Percentiles rank a stretch among this genome's conserved stretches.
These are phyloP conservation scores for Pulveroboletus sp. DNA, from an alignment of 768 basidiomycete genomes.

Conservation along the genomic window DNA sequence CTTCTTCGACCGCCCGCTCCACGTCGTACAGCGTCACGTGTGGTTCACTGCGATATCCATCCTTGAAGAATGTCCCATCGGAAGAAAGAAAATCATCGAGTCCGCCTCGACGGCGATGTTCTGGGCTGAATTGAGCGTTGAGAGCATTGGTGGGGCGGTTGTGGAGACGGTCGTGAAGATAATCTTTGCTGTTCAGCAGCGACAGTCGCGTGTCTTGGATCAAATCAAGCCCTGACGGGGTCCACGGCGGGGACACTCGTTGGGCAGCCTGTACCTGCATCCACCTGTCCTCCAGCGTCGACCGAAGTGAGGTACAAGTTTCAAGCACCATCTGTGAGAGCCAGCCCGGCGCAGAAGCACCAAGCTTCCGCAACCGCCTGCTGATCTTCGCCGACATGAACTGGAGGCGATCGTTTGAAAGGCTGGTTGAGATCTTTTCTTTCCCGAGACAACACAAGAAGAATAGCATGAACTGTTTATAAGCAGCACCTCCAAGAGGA, in stretches of 20 bases:
- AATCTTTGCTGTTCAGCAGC: constrained; percentile 26
- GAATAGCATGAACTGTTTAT: constrained; percentile 36
- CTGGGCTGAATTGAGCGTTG: background rate
- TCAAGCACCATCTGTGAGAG: constrained; percentile 2
- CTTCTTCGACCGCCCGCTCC: constrained; percentile 30
- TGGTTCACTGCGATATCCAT: constrained; percentile 7
- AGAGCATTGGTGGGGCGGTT: background rate
- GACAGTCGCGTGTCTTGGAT: constrained; percentile 33
- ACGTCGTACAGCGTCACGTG: constrained; percentile 33
- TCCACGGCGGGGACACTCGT: constrained; percentile 27
- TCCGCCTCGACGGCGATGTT: background rate
- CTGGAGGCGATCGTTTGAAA: constrained; percentile 35
- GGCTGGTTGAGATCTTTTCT: background rate
- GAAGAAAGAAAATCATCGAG: constrained; percentile 17
- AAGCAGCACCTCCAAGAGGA: constrained; percentile 11
- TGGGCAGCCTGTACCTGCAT: constrained; percentile 27
- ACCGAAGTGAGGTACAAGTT: constrained; percentile 14
- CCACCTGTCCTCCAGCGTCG: constrained; percentile 36
- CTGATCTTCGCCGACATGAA: constrained; percentile 38
- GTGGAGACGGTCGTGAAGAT: constrained; percentile 23
- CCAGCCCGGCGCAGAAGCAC: constrained; percentile 9
- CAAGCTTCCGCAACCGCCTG: constrained; percentile 37
- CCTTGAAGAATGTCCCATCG: constrained; percentile 5
- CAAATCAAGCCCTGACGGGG: constrained; percentile 26
- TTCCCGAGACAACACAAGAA: constrained; percentile 20